Conservation (phyloP, 83 land plant genomes). For the Isoetes engelmannii region DNA sequence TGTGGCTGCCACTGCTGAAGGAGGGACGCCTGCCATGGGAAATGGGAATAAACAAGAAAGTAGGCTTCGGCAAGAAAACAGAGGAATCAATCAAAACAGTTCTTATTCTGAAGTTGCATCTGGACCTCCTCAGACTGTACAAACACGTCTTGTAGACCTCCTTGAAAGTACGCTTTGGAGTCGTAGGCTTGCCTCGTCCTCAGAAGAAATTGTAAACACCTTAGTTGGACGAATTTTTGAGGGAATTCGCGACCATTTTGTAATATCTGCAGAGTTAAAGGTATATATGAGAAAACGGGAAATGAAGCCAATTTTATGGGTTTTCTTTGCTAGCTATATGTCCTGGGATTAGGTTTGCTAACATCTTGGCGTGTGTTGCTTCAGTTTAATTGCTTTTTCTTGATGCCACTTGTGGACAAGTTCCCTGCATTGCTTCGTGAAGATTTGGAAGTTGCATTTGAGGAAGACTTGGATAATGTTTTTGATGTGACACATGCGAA, state of each 20-base stretch:
- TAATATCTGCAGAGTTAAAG: constrained; percentile 81
- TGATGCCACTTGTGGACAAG: constrained; percentile 95
- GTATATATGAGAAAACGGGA: constrained; percentile 27
- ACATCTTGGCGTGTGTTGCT: constrained; percentile 9
- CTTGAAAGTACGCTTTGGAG: constrained; percentile 94
- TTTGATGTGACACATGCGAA: constrained; percentile 66
- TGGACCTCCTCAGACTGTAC: constrained; percentile 42
- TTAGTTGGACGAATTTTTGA: constrained; percentile 84
- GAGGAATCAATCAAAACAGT: constrained; percentile 27
- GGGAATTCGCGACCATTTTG: constrained; percentile 88
- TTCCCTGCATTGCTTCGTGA: constrained; percentile 85
- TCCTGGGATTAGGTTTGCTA: neutral
- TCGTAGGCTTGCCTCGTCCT: constrained; percentile 84
- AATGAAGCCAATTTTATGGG: neutral
- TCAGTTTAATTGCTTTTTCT: constrained; percentile 96
- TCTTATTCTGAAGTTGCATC: constrained; percentile 25
- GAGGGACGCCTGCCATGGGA: constrained; percentile 26
- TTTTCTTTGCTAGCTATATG: neutral
- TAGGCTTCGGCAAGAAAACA: constrained; percentile 48
- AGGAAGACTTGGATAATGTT: constrained; percentile 72
- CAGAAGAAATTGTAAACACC: constrained; percentile 89
- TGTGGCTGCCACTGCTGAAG: constrained; percentile 29
- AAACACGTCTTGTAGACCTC: constrained; percentile 79
- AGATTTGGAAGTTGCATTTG: constrained; percentile 84
- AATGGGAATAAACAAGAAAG: constrained; percentile 64